Evolutionary conservation across 371 early-diverging fungal genomes (phyloP).

Genomic region (Rhizopus delemar): DNA sequence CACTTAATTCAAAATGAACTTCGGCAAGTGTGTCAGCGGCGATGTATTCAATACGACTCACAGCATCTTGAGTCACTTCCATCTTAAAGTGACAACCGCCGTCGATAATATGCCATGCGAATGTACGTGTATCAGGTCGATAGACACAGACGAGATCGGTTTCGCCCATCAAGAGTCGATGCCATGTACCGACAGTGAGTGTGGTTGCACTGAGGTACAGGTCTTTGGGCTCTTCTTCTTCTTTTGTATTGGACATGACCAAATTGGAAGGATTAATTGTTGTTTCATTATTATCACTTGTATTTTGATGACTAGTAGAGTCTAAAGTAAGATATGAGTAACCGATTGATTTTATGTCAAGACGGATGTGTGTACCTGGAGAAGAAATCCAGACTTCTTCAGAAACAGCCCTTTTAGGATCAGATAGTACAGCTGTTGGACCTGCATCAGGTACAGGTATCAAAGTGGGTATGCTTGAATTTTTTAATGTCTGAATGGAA

Average conservation of each 20-base stretch:
- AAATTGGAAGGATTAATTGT: conserved; percentile 29
- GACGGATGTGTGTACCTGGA: conserved; percentile 7
- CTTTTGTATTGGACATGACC: conserved; percentile 12
- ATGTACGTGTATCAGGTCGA: conserved; percentile 48
- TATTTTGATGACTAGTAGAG: neutral
- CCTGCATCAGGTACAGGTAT: conserved; percentile 50
- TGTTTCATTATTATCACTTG: neutral
- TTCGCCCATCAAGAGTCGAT: conserved; percentile 59
- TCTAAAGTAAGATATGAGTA: neutral
- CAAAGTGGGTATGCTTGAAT: conserved; percentile 23
- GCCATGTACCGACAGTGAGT: conserved; percentile 77
- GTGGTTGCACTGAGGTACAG: conserved; percentile 59
- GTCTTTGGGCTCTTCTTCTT: conserved; percentile 29
- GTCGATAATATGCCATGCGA: conserved; percentile 75
- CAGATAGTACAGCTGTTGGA: conserved; percentile 41
- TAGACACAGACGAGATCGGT: conserved; percentile 68
- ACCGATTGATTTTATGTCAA: neutral
- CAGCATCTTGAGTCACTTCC: conserved; percentile 60
- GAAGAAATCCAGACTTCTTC: conserved; percentile 9
- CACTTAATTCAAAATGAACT: conserved; percentile 62
- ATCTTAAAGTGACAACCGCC: conserved; percentile 69
- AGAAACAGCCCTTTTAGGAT: neutral
- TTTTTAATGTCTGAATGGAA: conserved; percentile 13
- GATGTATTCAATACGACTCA: conserved; percentile 60
- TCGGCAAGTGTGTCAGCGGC: conserved; percentile 46